Evolutionary conservation across 768 basidiomycete species (phyloP).

Genomic region (Tubosaeta sp.): DNA sequence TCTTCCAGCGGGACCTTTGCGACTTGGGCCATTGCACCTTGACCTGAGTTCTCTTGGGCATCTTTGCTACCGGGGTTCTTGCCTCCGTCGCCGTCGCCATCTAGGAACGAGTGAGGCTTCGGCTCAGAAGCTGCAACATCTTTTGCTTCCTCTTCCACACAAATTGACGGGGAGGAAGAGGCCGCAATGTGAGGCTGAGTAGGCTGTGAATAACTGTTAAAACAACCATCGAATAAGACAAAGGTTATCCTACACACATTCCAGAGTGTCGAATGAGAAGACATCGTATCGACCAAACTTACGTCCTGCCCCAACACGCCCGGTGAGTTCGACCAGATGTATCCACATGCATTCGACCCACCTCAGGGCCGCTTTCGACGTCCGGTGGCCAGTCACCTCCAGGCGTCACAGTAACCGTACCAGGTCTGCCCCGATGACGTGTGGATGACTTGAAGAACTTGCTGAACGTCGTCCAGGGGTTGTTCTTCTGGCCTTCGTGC

Average conservation of each 20-base stretch:
- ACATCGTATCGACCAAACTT: no score
- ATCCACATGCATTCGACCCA: background rate
- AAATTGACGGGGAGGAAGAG: no score
- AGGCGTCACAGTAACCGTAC: background rate
- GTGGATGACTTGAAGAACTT: constrained; percentile 7
- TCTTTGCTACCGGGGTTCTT: background rate
- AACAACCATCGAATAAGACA: no score
- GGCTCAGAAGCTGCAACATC: no score
- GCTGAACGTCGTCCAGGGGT: constrained; percentile 4
- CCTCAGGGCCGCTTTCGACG: constrained; percentile 12
- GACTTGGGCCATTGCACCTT: background rate
- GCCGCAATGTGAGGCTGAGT: constrained; percentile 3
- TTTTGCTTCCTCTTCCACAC: no score
- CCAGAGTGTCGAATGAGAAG: no score
- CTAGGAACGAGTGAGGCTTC: no score
- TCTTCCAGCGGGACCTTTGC: constrained; percentile 12
- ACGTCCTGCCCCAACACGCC: no score
- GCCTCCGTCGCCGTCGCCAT: background rate
- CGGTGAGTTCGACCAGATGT: background rate
- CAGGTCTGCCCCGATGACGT: background rate
- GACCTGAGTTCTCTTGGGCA: background rate
- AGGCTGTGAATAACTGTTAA: background rate
- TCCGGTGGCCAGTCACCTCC: background rate
- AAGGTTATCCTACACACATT: no score
- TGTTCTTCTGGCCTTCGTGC: background rate